These are phyloP conservation scores for Peziza echinospora DNA, from an alignment of 495 filamentous ascomycete genomes.

Conservation along the genomic window DNA sequence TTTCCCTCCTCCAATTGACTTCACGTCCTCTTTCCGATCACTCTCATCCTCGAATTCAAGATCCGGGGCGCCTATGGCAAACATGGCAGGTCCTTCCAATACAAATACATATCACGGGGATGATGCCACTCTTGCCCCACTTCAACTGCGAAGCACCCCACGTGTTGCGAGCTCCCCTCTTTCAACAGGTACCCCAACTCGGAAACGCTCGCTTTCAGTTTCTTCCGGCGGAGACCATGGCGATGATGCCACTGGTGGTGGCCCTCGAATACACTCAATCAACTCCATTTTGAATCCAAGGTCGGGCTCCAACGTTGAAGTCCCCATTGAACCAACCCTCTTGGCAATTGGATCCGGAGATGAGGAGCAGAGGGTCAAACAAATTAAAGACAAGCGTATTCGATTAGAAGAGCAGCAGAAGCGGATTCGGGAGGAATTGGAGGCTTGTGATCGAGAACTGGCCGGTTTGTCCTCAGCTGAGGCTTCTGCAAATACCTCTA, in stretches of 20 bases:
- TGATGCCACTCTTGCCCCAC: conserved; percentile 18
- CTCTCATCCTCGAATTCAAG: conserved; percentile 5
- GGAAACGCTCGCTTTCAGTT: conserved; percentile 47
- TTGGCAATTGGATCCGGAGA: conserved; percentile 18
- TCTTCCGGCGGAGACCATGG: conserved; percentile 18
- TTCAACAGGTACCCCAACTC: conserved; percentile 30
- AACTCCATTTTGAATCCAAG: conserved; percentile 58
- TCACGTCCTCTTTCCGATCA: conserved; percentile 5
- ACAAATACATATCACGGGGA: conserved; percentile 23
- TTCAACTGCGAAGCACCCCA: conserved; percentile 7
- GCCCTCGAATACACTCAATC: conserved; percentile 52
- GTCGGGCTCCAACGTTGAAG: conserved; percentile 21
- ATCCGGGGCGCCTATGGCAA: conserved; percentile 31
- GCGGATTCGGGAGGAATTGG: conserved; percentile 14
- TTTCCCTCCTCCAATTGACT: neutral
- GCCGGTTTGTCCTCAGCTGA: too few species aligned
- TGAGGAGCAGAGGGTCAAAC: conserved; percentile 19
- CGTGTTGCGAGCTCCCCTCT: conserved; percentile 28
- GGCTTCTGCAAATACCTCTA: too few species aligned
- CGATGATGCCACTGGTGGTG: conserved; percentile 19
- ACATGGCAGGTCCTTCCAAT: conserved; percentile 31
- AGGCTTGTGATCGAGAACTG: conserved; percentile 13
- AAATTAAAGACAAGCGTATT: conserved; percentile 19
- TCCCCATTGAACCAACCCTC: conserved; percentile 29
- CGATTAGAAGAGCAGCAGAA: conserved; percentile 17